phyloP scores from a whole-genome alignment of 495 filamentous ascomycete genomes.

The Xylaria grammica region DNA sequence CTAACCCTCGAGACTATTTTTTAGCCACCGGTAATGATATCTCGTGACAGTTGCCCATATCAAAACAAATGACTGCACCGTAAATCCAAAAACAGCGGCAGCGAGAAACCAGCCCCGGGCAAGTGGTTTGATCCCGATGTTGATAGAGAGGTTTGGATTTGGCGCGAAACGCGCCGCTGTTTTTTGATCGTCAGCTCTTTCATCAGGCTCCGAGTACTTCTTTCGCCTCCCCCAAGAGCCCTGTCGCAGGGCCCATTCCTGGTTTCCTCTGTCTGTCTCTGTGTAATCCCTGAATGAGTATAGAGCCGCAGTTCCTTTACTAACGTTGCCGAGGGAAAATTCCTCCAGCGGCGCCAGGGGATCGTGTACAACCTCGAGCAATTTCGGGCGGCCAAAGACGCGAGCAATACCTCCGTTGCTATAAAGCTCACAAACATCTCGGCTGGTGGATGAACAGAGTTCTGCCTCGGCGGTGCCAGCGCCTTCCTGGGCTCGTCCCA shows the following conservation, averaged over 20 bases:
- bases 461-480: conserved; percentile 41
- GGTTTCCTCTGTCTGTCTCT: no score
- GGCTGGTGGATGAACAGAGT: conserved; percentile 40
- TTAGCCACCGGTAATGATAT: no score
- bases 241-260: no score
- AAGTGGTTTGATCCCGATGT: conserved; percentile 47
- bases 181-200: conserved; percentile 36
- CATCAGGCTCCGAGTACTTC: conserved; percentile 25
- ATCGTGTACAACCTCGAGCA: conserved; percentile 40
- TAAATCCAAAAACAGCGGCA: background rate
- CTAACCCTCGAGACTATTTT: no score
- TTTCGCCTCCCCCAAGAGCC: no score
- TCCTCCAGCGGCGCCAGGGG: no score
- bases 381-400: conserved; percentile 39
- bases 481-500: conserved; percentile 53
- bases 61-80: no score
- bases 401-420: conserved; percentile 45
- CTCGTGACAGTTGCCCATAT: no score
- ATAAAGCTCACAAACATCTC: conserved; percentile 49
- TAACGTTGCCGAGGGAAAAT: conserved; percentile 39
- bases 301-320: conserved; percentile 33
- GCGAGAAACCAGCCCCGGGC: background rate
- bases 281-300: conserved; percentile 33
- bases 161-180: no score
- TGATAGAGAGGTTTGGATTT: conserved; percentile 53